These are phyloP conservation scores for Talaromyces thailandensis DNA, from an alignment of 495 filamentous ascomycete genomes.

Conservation along the genomic window DNA sequence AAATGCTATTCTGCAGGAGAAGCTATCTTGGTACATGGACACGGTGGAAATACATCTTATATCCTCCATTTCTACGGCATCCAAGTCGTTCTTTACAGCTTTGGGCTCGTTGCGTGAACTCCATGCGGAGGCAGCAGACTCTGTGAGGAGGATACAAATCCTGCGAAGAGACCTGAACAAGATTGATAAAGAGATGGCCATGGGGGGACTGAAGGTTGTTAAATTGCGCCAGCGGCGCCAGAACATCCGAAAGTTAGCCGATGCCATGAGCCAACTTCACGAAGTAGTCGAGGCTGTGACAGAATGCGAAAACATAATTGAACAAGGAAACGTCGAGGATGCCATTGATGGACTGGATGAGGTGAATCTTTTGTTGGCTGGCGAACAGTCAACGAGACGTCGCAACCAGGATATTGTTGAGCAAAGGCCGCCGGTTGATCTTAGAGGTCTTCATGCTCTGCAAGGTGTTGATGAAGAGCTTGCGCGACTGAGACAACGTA, in stretches of 20 bases:
- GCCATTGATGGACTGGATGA: slow-evolving; percentile 68
- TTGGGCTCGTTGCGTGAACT: slow-evolving; percentile 84
- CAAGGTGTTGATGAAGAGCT: slow-evolving; percentile 74
- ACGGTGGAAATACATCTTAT: slow-evolving; percentile 97
- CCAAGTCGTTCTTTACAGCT: slow-evolving; percentile 92
- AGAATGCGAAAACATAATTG: slow-evolving; percentile 70
- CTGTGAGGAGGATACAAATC: slow-evolving; percentile 75
- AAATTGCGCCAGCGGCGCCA: slow-evolving; percentile 71
- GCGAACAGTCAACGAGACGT: slow-evolving; percentile 37
- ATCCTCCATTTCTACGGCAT: slow-evolving; percentile 88
- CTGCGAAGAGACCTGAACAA: slow-evolving; percentile 68
- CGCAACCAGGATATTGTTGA: slow-evolving; percentile 12
- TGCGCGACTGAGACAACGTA: slow-evolving; percentile 60
- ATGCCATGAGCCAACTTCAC: slow-evolving; percentile 74
- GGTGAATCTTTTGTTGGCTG: slow-evolving; percentile 70
- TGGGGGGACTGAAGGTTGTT: slow-evolving; percentile 78
- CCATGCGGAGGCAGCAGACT: slow-evolving; percentile 86
- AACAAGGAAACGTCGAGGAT: slow-evolving; percentile 68
- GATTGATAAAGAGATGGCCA: slow-evolving; percentile 80
- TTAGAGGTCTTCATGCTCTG: slow-evolving; percentile 70
- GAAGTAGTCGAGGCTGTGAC: slow-evolving; percentile 67
- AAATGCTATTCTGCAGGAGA: slow-evolving; percentile 98
- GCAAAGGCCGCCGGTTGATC: slow-evolving; percentile 44
- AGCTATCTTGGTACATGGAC: slow-evolving; percentile 99
- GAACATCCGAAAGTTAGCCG: slow-evolving; percentile 73